Conservation (phyloP, 1,284 basidiomycete genomes). For the Cutaneotrichosporon cavernicola region DNA sequence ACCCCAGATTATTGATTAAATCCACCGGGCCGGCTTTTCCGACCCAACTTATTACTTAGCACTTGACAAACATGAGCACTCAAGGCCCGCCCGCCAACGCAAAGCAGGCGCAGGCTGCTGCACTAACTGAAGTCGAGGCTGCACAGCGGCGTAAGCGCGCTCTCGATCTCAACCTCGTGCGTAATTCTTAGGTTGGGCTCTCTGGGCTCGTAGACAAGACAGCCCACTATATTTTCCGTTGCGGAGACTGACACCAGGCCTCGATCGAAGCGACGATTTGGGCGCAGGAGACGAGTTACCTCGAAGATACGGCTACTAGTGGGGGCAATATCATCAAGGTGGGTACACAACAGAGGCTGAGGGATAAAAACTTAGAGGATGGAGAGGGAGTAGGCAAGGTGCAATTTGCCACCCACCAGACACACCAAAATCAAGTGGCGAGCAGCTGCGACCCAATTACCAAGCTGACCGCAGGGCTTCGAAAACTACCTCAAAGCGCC, state of each 20-base stretch:
- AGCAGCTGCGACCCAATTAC: no score
- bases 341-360: background rate
- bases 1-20: background rate
- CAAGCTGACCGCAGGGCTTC: slow-evolving; percentile 48
- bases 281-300: slow-evolving; percentile 55
- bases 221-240: background rate
- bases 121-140: slow-evolving; percentile 45
- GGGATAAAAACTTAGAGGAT: background rate
- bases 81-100: slow-evolving; percentile 49
- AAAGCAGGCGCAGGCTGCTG: slow-evolving; percentile 49
- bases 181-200: slow-evolving; percentile 11
- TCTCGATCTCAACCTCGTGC: slow-evolving; percentile 42
- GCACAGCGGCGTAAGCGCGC: slow-evolving; percentile 43
- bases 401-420: background rate
- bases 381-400: no score
- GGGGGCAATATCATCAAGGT: slow-evolving; percentile 55
- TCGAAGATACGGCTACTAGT: slow-evolving; percentile 51
- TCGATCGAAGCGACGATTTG: slow-evolving; percentile 55
- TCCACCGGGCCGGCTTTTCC: slow-evolving; percentile 1
- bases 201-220: background rate
- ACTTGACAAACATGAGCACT: slow-evolving; percentile 35
- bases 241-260: slow-evolving; percentile 41
- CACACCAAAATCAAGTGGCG: background rate
- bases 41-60: background rate
- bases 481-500: slow-evolving; percentile 55